Conservation (phyloP, 345 rosid genomes). For the Dipteronia dyeriana region DNA sequence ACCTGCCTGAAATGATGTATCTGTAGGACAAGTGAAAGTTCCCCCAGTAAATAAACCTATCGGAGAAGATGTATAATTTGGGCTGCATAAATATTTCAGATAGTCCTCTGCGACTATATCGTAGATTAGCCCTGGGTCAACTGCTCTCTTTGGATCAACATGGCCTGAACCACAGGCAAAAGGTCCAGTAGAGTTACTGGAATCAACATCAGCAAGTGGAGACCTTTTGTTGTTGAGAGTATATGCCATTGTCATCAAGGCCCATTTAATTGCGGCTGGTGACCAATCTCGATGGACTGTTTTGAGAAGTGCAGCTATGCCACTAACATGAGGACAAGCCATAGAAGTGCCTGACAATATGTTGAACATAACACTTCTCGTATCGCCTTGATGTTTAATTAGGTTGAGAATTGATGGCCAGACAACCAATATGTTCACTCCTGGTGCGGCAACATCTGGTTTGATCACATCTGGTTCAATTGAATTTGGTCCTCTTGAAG, state of each 20-base stretch:
- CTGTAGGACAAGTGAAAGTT: conserved; percentile 33
- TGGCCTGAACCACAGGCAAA: conserved; percentile 60
- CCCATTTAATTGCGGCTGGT: conserved; percentile 78
- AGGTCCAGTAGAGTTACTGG: conserved; percentile 34
- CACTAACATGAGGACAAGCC: no score
- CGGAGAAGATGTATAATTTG: conserved; percentile 38
- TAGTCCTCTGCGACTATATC: conserved; percentile 19
- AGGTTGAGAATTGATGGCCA: no score
- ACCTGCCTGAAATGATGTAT: conserved; percentile 25
- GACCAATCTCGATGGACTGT: conserved; percentile 73
- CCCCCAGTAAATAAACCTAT: conserved; percentile 28
- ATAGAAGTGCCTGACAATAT: no score
- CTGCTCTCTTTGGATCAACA: conserved; percentile 51
- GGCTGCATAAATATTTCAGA: conserved; percentile 35
- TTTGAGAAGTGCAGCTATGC: conserved; percentile 60
- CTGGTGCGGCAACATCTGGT: no score
- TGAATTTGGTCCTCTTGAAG: no score
- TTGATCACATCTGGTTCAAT: no score
- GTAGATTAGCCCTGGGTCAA: conserved; percentile 58
- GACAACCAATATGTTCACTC: no score
- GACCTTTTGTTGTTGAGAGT: conserved; percentile 32
- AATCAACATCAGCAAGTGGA: conserved; percentile 12
- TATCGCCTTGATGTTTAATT: no score
- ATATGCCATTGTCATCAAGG: conserved; percentile 81
- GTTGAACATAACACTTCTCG: no score